Evolutionary conservation across 192 early-diverging fungal species (phyloP), one percentile per base, ranked within the genome.

Genomic region (Neocallimastix lanati): DNA sequence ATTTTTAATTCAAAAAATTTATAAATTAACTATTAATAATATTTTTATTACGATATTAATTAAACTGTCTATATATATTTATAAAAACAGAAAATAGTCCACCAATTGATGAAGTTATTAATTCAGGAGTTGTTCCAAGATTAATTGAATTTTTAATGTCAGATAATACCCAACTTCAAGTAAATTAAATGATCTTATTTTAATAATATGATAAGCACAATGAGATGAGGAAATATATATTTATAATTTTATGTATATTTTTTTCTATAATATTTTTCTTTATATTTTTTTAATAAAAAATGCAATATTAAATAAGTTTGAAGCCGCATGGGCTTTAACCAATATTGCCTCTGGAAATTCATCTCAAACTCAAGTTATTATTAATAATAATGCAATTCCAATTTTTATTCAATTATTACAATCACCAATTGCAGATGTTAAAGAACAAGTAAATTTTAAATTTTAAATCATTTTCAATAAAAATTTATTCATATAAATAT

Each of bases 381-480:
- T 88, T 30, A 79, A 85, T 40, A 77, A 84, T 78, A 87, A 87
- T 25, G 87, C 85, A 29, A 83, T 88, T 16, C 87, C 86, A 29
- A 77, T 84, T 28, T 88, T 88, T 78, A 81, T 86, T 29, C 29
- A 81, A 33, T 80, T 88, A 21, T 80, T 88, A 27, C 87, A 90
- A 84, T 94, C 92, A 79, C 88, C 88, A 67, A 89, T 88, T 78
- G 86, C 90, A n/a, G 97, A 99, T 86, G 96, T 99, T 38, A 91
- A 91, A 80, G 97, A 99, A 87, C 96, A 98, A 90, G 91, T 92
- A 85, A 79, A 28, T 12, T 50, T 11, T 21, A 50, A 33, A 33
- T 33, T 3, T 33, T 33, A 6, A 33, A 33, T 11, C n/a, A n/a
- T n/a, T n/a, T n/a, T n/a, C n/a, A n/a, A n/a, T n/a, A n/a, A n/a